Evolutionary conservation across 352 stramenopile genomes (phyloP), one percentile per base, ranked within the genome.

Genomic region (Blastocystis hominis): DNA sequence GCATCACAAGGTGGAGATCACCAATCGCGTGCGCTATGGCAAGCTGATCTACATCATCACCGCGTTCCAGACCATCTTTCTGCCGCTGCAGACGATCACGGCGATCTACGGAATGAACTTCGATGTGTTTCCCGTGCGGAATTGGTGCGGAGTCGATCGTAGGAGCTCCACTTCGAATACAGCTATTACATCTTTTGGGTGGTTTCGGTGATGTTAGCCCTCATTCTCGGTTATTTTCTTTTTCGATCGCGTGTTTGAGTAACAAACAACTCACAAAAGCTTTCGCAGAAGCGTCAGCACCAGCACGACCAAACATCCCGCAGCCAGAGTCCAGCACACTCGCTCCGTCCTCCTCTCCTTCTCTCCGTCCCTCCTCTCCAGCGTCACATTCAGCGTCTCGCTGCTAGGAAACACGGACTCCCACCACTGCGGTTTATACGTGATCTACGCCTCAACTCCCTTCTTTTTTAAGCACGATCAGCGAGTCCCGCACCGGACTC

Each of bases 41-140:
- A 84, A 24, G 15, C 55, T 84, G 15, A 24, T 84, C 30, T 84
- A 84, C 44, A 84, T 84, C 44, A 44, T 87, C n/a, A 87, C 77
- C n/a, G 44, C 63, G 6, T 78, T 87, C 44, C 77, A 87, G 20
- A 61, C 77, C 7, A 42, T 87, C 3, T 87, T 87, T 34, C 77
- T 87, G 3, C 77, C 77, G 2, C 30, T 87, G 36, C 77, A 87
- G 44, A 78, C 66, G 17, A 40, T 87, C 2, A 87, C 77, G 15
- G 77, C 77, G 17, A 63, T 87, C 53, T 87, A 87, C 44, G 77
- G 77, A 47, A 87, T 87, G 77, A 87, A 87, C 47, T 87, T 87
- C 53, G 77, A 87, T 46, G 54, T 77, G 10, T 76, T 87, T n/a
- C 77, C 77, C 9, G 77, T 84, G 42, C 24, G 30, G 17, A 0